These are phyloP conservation scores for Metrosideros polymorpha DNA, from an alignment of 441 rosid species.

Conservation along the genomic window DNA sequence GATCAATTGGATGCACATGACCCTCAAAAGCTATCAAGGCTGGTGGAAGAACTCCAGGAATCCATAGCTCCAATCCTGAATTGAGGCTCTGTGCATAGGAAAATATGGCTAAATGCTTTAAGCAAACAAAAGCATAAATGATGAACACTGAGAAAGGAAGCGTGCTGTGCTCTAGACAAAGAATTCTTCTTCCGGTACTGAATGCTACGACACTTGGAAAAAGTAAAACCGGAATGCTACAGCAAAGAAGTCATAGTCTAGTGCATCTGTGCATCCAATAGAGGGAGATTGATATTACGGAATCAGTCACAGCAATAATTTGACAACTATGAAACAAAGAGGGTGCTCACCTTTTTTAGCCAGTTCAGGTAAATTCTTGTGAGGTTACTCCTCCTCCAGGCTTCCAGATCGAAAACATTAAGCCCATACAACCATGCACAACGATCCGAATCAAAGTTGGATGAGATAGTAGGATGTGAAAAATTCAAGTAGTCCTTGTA, in stretches of 20 bases:
- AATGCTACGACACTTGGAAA: neutral
- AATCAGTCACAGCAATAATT: neutral
- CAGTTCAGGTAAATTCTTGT: constrained; percentile 56
- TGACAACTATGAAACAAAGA: neutral
- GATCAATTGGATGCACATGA: constrained; percentile 63
- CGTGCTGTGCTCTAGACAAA: neutral
- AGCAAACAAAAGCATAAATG: neutral
- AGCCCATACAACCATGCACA: constrained; percentile 93
- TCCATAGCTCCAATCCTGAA: constrained; percentile 71
- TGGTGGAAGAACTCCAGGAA: constrained; percentile 78
- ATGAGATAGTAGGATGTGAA: constrained; percentile 58
- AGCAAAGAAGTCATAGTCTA: neutral
- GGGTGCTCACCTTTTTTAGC: constrained; percentile 58
- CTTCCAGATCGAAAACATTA: constrained; percentile 77
- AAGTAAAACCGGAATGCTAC: neutral
- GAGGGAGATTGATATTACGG: neutral
- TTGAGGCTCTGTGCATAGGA: constrained; percentile 40
- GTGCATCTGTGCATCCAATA: neutral
- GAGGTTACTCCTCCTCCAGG: constrained; percentile 75
- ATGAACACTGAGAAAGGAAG: neutral
- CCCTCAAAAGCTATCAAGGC: constrained; percentile 70
- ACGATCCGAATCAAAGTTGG: constrained; percentile 38
- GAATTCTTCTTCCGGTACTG: neutral
- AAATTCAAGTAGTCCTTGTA: constrained; percentile 77
- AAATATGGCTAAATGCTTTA: neutral